A percentile compares a stretch with the other conserved stretches of the same genome.
phyloP scores from a whole-genome alignment of 225 moss, liverwort and hornwort genomes.

The Polytrichum commune region DNA sequence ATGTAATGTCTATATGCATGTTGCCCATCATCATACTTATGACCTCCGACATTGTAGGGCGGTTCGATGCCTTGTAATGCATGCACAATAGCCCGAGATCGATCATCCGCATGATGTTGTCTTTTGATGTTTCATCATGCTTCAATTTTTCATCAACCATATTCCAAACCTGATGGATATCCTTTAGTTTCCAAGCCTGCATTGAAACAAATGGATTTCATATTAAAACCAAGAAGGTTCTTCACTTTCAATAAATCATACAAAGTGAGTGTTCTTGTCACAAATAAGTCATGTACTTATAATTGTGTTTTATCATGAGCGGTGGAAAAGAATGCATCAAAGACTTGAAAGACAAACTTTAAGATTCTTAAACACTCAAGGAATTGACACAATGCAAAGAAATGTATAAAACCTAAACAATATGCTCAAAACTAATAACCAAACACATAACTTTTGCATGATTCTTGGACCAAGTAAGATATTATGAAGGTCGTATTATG shows the following conservation, averaged over 20 bases:
- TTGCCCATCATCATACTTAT: neutral
- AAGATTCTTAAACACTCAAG: neutral
- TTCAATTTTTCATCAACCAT: constrained; percentile 1
- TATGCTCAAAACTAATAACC: no score
- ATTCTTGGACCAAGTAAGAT: no score
- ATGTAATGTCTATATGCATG: neutral
- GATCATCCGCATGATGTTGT: neutral
- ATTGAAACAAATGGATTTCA: neutral
- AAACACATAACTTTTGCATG: no score
- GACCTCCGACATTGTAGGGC: neutral
- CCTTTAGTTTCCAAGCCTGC: neutral
- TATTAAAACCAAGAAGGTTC: neutral
- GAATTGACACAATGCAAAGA: neutral
- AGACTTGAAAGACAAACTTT: neutral
- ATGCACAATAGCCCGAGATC: neutral
- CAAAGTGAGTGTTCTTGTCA: neutral
- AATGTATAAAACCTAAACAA: no score
- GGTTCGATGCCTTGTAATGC: neutral
- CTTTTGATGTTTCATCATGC: no score
- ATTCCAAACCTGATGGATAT: neutral
- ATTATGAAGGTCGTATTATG: no score
- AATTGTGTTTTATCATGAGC: neutral
- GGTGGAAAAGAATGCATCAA: neutral
- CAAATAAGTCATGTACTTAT: neutral
- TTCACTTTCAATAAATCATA: no score